A percentile compares a stretch with the other conserved stretches of the same genome.
phyloP scores from a whole-genome alignment of 2,329 filamentous ascomycete genomes.

The Sporothrix variecibatus region DNA sequence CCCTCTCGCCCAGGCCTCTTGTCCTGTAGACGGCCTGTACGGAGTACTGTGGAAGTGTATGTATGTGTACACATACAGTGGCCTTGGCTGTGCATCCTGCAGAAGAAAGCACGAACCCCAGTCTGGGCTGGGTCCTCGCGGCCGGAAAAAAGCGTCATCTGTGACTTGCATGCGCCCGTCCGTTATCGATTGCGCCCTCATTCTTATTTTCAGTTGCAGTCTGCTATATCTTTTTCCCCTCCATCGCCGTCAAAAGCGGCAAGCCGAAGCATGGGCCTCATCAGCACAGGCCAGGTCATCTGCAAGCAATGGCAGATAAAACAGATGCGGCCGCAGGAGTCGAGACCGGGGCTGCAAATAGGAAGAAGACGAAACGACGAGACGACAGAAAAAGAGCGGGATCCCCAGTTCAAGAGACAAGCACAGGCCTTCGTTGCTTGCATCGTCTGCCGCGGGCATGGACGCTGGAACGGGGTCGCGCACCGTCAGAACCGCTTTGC shows the following conservation, averaged over 20 bases:
- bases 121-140: not conserved
- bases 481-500: not conserved
- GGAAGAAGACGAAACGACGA: not conserved
- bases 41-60: not conserved
- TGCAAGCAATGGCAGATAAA: slow-evolving; percentile 11
- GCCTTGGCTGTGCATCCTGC: slow-evolving; percentile 6
- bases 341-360: not conserved
- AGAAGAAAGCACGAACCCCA: slow-evolving; percentile 19
- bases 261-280: slow-evolving; percentile 12
- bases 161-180: slow-evolving; percentile 16
- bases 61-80: not conserved
- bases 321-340: slow-evolving; percentile 1
- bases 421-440: not conserved
- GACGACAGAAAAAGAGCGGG: not conserved
- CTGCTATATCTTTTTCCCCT: not conserved
- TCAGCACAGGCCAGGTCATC: slow-evolving; percentile 10
- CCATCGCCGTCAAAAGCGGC: not conserved
- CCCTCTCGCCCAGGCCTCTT: not conserved
- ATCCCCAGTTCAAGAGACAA: not conserved
- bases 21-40: not conserved
- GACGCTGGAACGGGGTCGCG: not conserved
- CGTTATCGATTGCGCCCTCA: slow-evolving; percentile 17
- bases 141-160: slow-evolving; percentile 6
- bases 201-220: not conserved
- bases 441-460: slow-evolving; percentile 13